Percentiles rank a stretch among this genome's conserved stretches.
Evolutionary conservation across 2,329 filamentous ascomycete genomes (phyloP).

Genomic region (Cladophialophora yegresii): DNA sequence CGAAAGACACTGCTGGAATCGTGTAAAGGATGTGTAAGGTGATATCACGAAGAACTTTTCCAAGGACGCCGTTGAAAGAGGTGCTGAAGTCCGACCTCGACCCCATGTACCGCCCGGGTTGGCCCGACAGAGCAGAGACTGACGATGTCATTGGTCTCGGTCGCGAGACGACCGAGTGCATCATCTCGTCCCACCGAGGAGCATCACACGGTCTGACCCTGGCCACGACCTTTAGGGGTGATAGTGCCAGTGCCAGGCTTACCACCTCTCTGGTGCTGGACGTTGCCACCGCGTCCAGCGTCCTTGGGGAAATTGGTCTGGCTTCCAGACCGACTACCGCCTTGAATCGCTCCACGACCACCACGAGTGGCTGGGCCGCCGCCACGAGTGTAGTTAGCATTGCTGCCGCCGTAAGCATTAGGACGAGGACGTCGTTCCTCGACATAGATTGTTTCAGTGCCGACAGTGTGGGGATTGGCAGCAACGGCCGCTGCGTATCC

Average conservation of each 20-base stretch:
- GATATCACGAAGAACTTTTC: constrained; percentile 30
- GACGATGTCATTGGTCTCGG: constrained; percentile 9
- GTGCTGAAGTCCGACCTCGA: constrained; percentile 13
- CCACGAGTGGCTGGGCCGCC: constrained; percentile 64
- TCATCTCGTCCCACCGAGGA: not conserved
- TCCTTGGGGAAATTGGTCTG: constrained; percentile 69
- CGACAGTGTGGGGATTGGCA: constrained; percentile 83
- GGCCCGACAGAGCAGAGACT: constrained; percentile 21
- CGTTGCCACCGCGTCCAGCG: constrained; percentile 64
- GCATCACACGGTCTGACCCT: constrained; percentile 48
- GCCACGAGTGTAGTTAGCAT: constrained; percentile 61
- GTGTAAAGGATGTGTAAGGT: constrained; percentile 16
- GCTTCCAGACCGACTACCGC: constrained; percentile 58
- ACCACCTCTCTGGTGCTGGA: constrained; percentile 63
- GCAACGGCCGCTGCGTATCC: constrained; percentile 80
- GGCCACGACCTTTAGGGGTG: constrained; percentile 50
- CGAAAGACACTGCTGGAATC: constrained; percentile 19
- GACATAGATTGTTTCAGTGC: constrained; percentile 77
- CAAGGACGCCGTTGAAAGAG: constrained; percentile 32
- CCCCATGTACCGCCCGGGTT: constrained; percentile 25
- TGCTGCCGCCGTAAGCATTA: constrained; percentile 65
- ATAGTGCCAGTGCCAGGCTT: constrained; percentile 59
- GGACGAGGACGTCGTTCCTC: constrained; percentile 84
- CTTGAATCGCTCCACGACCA: constrained; percentile 47
- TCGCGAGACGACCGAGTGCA: not conserved